phyloP scores from a whole-genome alignment of 352 stramenopile genomes.

The Globisporangium ultimum region DNA sequence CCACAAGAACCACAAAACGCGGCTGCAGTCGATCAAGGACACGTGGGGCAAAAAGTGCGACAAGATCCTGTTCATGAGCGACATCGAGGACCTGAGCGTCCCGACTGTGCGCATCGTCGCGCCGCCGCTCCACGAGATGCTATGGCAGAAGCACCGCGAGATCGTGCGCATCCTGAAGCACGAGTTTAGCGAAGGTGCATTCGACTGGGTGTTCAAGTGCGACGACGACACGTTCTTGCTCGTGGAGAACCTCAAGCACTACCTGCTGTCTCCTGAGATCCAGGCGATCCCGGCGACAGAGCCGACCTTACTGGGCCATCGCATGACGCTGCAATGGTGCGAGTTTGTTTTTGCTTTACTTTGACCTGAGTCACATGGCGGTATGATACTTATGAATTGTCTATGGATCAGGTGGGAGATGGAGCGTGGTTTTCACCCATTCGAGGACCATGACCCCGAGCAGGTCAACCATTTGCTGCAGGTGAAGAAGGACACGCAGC shows the following conservation, averaged over 20 bases:
- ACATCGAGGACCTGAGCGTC: slow-evolving; percentile 57
- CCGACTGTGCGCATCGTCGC: slow-evolving; percentile 64
- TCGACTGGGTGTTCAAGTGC: slow-evolving; percentile 88
- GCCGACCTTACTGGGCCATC: slow-evolving; percentile 69
- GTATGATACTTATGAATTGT: not conserved
- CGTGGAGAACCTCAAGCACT: slow-evolving; percentile 83
- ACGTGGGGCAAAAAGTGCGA: slow-evolving; percentile 82
- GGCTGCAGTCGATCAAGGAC: slow-evolving; percentile 58
- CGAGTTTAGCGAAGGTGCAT: slow-evolving; percentile 60
- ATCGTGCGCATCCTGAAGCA: slow-evolving; percentile 67
- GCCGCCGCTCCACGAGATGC: slow-evolving; percentile 63
- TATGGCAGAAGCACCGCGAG: slow-evolving; percentile 86
- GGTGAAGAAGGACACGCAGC: slow-evolving; percentile 42
- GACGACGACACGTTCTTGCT: slow-evolving; percentile 87
- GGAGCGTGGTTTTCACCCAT: slow-evolving; percentile 64
- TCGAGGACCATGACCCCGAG: slow-evolving; percentile 57
- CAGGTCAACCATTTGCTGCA: slow-evolving; percentile 47
- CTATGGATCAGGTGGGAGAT: slow-evolving; percentile 55
- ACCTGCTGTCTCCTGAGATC: slow-evolving; percentile 53
- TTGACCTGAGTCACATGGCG: not conserved
- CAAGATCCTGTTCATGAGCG: slow-evolving; percentile 88
- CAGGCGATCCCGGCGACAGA: slow-evolving; percentile 23
- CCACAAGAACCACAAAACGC: slow-evolving; percentile 65
- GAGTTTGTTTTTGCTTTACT: not conserved
- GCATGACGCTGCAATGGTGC: slow-evolving; percentile 84